Conservation (phyloP, 2,329 filamentous ascomycete species). For the Phaeosphaeriaceae sp. region DNA sequence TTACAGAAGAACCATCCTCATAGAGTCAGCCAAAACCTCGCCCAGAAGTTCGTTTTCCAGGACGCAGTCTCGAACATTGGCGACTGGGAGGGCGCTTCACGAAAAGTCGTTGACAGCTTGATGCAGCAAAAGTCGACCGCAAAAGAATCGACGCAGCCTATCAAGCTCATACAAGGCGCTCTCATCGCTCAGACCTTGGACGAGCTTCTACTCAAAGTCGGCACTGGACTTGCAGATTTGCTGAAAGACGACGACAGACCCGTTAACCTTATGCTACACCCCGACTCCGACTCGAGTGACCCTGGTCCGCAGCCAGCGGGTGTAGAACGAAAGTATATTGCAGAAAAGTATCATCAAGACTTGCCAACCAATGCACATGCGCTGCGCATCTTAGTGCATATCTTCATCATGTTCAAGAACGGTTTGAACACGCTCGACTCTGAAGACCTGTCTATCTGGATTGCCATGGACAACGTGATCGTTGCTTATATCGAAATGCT, state of each 20-base stretch:
- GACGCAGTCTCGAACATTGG: slow-evolving; percentile 71
- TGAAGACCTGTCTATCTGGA: slow-evolving; percentile 34
- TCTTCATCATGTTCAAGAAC: slow-evolving; percentile 70
- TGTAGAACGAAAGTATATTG: slow-evolving; percentile 25
- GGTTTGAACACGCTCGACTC: slow-evolving; percentile 39
- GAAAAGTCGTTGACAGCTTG: slow-evolving; percentile 65
- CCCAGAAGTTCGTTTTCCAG: slow-evolving; percentile 67
- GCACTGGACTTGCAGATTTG: slow-evolving; percentile 51
- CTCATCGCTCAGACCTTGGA: slow-evolving; percentile 69
- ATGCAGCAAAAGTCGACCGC: slow-evolving; percentile 64
- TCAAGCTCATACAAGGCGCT: slow-evolving; percentile 79
- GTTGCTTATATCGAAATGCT: slow-evolving; percentile 83
- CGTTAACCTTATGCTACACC: slow-evolving; percentile 41
- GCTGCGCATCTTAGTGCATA: slow-evolving; percentile 55
- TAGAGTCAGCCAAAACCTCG: slow-evolving; percentile 60
- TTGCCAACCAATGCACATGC: slow-evolving; percentile 52
- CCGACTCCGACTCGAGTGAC: slow-evolving; percentile 27
- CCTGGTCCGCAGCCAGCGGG: slow-evolving; percentile 25
- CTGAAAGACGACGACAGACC: slow-evolving; percentile 36
- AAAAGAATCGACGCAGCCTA: slow-evolving; percentile 67
- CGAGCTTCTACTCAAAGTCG: slow-evolving; percentile 53
- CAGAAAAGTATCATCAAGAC: slow-evolving; percentile 34
- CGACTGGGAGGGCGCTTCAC: slow-evolving; percentile 59
- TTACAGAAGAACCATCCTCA: slow-evolving; percentile 62
- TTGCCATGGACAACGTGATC: slow-evolving; percentile 73